These are phyloP conservation scores for Ceratobasidium sp. DNA, from an alignment of 1,284 basidiomycete genomes.

Conservation along the genomic window DNA sequence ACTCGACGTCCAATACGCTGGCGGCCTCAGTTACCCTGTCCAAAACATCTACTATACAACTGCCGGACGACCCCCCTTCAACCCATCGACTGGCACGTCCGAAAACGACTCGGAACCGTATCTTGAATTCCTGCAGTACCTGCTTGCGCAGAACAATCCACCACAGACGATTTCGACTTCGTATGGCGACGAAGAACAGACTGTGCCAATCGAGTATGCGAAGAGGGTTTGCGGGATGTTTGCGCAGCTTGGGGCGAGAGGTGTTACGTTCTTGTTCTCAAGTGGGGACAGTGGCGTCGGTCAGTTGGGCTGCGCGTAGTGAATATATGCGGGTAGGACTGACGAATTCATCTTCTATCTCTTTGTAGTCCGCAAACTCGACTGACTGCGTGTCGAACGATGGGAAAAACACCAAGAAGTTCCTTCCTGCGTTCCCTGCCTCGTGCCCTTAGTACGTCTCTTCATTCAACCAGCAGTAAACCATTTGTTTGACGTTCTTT, in stretches of 20 bases:
- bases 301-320: neutral
- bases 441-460: conserved; percentile 63
- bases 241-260: conserved; percentile 75
- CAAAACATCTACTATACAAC: conserved; percentile 72
- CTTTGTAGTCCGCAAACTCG: conserved; percentile 61
- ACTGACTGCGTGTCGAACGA: conserved; percentile 71
- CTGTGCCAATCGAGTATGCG: conserved; percentile 74
- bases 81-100: conserved; percentile 61
- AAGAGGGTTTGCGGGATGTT: conserved; percentile 72
- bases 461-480: neutral
- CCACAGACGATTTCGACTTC: conserved; percentile 73
- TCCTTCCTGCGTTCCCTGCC: conserved; percentile 74
- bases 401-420: conserved; percentile 66
- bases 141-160: conserved; percentile 60
- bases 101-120: conserved; percentile 76
- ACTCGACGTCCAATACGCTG: conserved; percentile 70
- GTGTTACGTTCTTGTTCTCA: conserved; percentile 72
- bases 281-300: conserved; percentile 77
- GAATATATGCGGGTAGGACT: neutral
- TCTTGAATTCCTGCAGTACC: conserved; percentile 72
- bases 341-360: neutral
- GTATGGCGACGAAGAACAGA: conserved; percentile 79
- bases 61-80: conserved; percentile 71
- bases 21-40: conserved; percentile 64
- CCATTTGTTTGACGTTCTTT: neutral